Evolutionary conservation across 2,329 filamentous ascomycete genomes (phyloP).

Genomic region (Ceratocystis harringtonii): DNA sequence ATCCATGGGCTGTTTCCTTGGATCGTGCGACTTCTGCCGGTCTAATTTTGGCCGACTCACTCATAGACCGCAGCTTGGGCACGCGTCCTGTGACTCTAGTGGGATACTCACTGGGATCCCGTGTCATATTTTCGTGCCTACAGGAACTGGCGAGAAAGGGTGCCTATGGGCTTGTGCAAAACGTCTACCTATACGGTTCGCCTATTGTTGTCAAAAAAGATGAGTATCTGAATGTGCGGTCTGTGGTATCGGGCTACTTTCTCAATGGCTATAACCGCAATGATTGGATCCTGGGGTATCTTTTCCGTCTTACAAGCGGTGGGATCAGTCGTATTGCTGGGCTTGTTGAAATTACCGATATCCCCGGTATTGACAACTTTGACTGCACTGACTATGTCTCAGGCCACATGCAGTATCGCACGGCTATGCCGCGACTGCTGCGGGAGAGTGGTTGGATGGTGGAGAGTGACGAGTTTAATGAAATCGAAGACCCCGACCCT

Average conservation of each 20-base stretch:
- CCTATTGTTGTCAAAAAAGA: slow-evolving; percentile 85
- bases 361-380: slow-evolving; percentile 78
- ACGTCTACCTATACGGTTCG: slow-evolving; percentile 87
- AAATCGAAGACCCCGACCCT: slow-evolving; percentile 94
- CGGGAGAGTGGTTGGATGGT: slow-evolving; percentile 83
- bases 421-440: slow-evolving; percentile 76
- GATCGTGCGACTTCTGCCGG: slow-evolving; percentile 79
- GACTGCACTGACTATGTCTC: slow-evolving; percentile 73
- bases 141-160: slow-evolving; percentile 73
- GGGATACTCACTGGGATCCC: slow-evolving; percentile 81
- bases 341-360: slow-evolving; percentile 55
- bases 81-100: slow-evolving; percentile 84
- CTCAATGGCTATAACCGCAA: slow-evolving; percentile 89
- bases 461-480: slow-evolving; percentile 82
- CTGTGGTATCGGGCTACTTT: slow-evolving; percentile 82
- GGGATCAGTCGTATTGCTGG: slow-evolving; percentile 83
- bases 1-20: slow-evolving; percentile 94
- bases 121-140: slow-evolving; percentile 85
- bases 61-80: slow-evolving; percentile 82
- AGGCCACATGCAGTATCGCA: slow-evolving; percentile 93
- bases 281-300: slow-evolving; percentile 93
- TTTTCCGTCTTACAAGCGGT: slow-evolving; percentile 86
- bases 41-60: slow-evolving; percentile 81
- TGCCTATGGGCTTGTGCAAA: slow-evolving; percentile 77
- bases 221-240: slow-evolving; percentile 66